Evolutionary conservation across 768 basidiomycete species (phyloP).

Genomic region (Podaxis carcinomalis): DNA sequence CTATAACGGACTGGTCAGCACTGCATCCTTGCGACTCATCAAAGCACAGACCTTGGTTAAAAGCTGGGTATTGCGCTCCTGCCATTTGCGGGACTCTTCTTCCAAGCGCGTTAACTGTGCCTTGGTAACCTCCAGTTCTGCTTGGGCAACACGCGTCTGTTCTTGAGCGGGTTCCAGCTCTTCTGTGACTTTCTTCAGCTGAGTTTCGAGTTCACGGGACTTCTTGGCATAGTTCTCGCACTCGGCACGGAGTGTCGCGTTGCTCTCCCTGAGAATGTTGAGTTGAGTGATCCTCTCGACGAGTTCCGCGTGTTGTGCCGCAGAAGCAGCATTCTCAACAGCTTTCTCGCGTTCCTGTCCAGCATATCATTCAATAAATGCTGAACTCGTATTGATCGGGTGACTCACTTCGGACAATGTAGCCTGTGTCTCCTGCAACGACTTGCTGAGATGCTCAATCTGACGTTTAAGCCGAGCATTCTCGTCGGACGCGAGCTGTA

Average conservation of each 20-base stretch:
- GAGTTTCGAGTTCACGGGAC: constrained; percentile 59
- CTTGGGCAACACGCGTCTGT: constrained; percentile 57
- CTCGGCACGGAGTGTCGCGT: constrained; percentile 77
- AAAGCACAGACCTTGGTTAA: constrained; percentile 61
- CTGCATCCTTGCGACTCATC: background rate
- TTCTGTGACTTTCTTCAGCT: constrained; percentile 49
- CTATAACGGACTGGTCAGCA: constrained; percentile 27
- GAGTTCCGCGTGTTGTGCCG: constrained; percentile 79
- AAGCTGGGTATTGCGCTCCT: constrained; percentile 77
- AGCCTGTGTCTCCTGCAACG: constrained; percentile 63
- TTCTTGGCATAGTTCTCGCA: constrained; percentile 68
- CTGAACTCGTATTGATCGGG: background rate
- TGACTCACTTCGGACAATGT: constrained; percentile 63
- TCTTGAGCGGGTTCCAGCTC: constrained; percentile 78
- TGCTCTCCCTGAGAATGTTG: constrained; percentile 84
- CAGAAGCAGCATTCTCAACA: constrained; percentile 63
- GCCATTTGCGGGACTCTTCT: constrained; percentile 77
- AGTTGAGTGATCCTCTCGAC: constrained; percentile 84
- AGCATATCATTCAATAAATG: constrained; percentile 3
- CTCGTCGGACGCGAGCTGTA: constrained; percentile 77
- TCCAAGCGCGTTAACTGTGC: constrained; percentile 67
- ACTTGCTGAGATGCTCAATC: constrained; percentile 67
- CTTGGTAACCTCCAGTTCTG: constrained; percentile 71
- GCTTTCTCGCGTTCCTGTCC: constrained; percentile 77
- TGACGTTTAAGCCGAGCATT: constrained; percentile 69